Base-by-base conservation (phyloP, 306 rosid genomes). In the Dalbergia oliveri region DNA sequence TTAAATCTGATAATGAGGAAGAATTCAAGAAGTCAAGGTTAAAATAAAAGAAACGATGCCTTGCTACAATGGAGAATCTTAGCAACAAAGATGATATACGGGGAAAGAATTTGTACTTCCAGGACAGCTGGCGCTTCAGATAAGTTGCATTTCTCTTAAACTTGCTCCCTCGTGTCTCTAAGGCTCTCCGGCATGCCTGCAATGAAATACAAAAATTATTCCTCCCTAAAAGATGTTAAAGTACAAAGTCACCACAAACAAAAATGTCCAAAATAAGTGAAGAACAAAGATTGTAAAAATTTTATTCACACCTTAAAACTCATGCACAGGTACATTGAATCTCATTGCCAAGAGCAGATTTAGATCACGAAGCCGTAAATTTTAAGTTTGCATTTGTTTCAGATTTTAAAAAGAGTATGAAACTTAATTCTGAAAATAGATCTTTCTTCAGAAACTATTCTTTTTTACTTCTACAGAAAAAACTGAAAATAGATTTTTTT, bases 131-230 rank as follows among this genome's bases (percentile, higher is more conserved):
- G 23, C 88, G 89, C 88, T 82, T 93, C 83, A 91, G 77, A 74
- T 83, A 76, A 64, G 51, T 63, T 34, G 97, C 94, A 79, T 91
- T 95, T 66, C 90, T 84, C 69, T 72, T 73, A 70, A 93, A 90
- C 84, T 95, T 93, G 26, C 15, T 57, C 79, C 80, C 68, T 64
- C 99, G 86, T 53, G 50, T 50, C 1, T 86, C 79, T 3, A 95
- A 82, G 67, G 98, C 97, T 59, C 82, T 83, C 68, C 80, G 72
- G 82, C 97, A 90, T 54, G 97, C 93, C 99, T 95, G 86, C 61
- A 56, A 78, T 61, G 47, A 54, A 62, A 73, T 19, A 35, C 2
- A 12, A 4, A 45, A 35, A 12, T 37, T 61, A 57, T 63, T 64
- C 58, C 14, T 71, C 57, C 35, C 8, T 51, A 70, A 53, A 61